These are phyloP conservation scores for Dimocarpus longan DNA, from an alignment of 345 rosid genomes.

Conservation along the genomic window DNA sequence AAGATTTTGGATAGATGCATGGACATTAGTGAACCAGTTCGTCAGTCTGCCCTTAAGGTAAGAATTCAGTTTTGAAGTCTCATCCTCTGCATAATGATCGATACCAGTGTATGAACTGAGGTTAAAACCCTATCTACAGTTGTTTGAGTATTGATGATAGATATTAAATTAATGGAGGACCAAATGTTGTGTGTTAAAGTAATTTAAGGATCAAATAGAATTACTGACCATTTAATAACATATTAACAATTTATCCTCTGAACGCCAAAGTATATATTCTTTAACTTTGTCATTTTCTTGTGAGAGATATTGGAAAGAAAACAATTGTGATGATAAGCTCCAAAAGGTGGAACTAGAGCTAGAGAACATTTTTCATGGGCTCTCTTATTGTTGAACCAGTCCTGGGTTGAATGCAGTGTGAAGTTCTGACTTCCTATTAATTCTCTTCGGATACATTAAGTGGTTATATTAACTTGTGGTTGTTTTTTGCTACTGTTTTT, in stretches of 20 bases:
- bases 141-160: neutral
- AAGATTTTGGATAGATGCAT: slow-evolving; percentile 83
- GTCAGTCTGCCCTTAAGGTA: slow-evolving; percentile 92
- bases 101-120: neutral
- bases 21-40: slow-evolving; percentile 84
- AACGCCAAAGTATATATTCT: neutral
- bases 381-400: neutral
- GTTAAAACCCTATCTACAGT: neutral
- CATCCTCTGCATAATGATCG: neutral
- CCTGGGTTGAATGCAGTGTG: neutral
- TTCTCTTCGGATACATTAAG: neutral
- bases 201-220: neutral
- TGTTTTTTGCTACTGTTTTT: neutral
- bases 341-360: neutral
- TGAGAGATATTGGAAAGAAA: neutral
- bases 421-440: neutral
- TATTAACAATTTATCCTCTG: neutral
- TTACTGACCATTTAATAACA: neutral
- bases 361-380: neutral
- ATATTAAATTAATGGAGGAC: neutral
- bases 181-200: neutral
- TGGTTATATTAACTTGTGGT: neutral
- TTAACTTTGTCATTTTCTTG: neutral
- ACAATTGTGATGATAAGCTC: neutral
- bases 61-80: slow-evolving; percentile 24